Percentiles rank a stretch among this genome's conserved stretches.
phyloP scores from a whole-genome alignment of 1,139 yeast species.

The Sugiyamaella grinbergsii region DNA sequence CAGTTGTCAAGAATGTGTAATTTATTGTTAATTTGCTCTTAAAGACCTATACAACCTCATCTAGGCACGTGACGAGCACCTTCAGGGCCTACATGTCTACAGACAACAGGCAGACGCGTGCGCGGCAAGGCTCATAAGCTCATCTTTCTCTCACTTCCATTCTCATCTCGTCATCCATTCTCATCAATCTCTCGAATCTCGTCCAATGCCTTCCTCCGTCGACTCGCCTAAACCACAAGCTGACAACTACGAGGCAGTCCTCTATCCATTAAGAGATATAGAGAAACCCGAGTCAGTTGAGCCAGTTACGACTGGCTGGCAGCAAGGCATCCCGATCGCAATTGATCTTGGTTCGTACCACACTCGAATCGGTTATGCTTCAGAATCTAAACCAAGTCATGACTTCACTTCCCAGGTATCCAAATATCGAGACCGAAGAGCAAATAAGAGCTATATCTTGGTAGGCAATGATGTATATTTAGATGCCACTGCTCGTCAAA shows the following conservation, averaged over 20 bases:
- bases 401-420: conserved; percentile 71
- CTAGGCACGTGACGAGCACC: no score
- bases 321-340: conserved; percentile 69
- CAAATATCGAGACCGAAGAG: conserved; percentile 74
- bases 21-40: no score
- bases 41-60: no score
- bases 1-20: no score
- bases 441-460: conserved; percentile 63
- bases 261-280: conserved; percentile 55
- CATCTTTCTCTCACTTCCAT: no score
- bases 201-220: conserved; percentile 12
- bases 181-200: not conserved
- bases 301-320: conserved; percentile 57
- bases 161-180: not conserved
- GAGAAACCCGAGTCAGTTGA: conserved; percentile 43
- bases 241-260: conserved; percentile 31
- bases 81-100: no score
- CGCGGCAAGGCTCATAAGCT: no score
- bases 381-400: conserved; percentile 56
- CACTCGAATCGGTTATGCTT: conserved; percentile 73
- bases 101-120: no score
- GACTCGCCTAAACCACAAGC: conserved; percentile 9
- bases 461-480: conserved; percentile 81
- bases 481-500: conserved; percentile 68
- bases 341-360: conserved; percentile 63